phyloP scores from a whole-genome alignment of 1,284 basidiomycete species.

The Mycosarcoma mackinlayi region DNA sequence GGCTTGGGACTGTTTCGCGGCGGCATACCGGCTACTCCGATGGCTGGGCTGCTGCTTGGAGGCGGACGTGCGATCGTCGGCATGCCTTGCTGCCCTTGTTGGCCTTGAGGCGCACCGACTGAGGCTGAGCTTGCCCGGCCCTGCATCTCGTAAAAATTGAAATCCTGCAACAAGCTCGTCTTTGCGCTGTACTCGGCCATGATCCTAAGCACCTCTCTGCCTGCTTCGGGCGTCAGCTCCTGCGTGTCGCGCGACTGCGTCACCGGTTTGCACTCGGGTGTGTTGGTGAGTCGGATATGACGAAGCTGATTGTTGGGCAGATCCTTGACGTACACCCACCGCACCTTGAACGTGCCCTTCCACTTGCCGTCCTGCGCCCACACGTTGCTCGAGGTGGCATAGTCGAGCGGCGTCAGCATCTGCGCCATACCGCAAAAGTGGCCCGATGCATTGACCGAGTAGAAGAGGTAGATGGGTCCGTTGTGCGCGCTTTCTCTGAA shows the following conservation, averaged over 20 bases:
- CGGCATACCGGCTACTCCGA: constrained; percentile 20
- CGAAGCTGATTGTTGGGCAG: constrained; percentile 62
- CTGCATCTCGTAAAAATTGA: constrained; percentile 59
- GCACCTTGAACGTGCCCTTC: constrained; percentile 66
- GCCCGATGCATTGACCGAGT: constrained; percentile 65
- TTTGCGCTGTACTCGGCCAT: constrained; percentile 53
- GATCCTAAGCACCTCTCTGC: constrained; percentile 55
- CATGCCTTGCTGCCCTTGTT: neutral
- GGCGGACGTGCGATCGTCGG: neutral
- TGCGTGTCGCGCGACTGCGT: constrained; percentile 67
- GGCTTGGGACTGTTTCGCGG: constrained; percentile 26
- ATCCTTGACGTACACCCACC: constrained; percentile 67
- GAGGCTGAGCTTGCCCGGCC: neutral
- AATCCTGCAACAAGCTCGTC: constrained; percentile 56
- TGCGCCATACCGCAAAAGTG: constrained; percentile 67
- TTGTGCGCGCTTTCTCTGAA: constrained; percentile 36
- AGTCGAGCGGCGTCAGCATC: constrained; percentile 66
- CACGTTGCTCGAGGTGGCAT: constrained; percentile 56
- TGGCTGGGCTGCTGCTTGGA: constrained; percentile 14
- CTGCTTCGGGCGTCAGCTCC: constrained; percentile 60
- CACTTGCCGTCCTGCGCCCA: constrained; percentile 68
- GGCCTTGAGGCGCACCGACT: neutral
- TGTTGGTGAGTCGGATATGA: constrained; percentile 62
- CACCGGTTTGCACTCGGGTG: constrained; percentile 62
- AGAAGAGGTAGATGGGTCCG: constrained; percentile 67